These are phyloP conservation scores for Russula abietina DNA, from an alignment of 768 basidiomycete species.

Conservation along the genomic window DNA sequence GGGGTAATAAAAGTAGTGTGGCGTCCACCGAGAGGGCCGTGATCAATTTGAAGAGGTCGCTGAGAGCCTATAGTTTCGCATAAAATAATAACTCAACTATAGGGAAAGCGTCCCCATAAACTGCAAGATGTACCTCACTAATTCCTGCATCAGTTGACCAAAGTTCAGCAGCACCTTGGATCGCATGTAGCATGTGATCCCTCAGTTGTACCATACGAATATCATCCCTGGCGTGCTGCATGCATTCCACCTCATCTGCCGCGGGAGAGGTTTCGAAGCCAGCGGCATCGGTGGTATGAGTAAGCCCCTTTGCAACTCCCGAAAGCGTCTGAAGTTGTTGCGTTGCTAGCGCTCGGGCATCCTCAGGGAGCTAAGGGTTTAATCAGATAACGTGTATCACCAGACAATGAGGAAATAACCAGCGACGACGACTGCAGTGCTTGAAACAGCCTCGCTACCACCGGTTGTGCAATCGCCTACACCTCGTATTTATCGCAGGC, in stretches of 20 bases:
- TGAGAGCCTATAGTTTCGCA: slow-evolving; percentile 51
- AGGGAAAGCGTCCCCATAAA: not conserved
- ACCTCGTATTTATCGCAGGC: not conserved
- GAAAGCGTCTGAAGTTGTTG: slow-evolving; percentile 75
- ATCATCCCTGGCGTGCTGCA: slow-evolving; percentile 60
- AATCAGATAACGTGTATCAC: not conserved
- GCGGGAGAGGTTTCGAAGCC: slow-evolving; percentile 55
- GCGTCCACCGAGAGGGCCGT: slow-evolving; percentile 72
- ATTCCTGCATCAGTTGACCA: slow-evolving; percentile 79
- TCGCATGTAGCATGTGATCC: slow-evolving; percentile 54
- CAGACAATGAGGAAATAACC: slow-evolving; percentile 35
- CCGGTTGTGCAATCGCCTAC: slow-evolving; percentile 70
- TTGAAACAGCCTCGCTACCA: slow-evolving; percentile 62
- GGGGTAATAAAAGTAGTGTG: slow-evolving; percentile 74
- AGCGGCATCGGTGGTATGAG: slow-evolving; percentile 63
- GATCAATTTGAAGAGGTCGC: slow-evolving; percentile 80
- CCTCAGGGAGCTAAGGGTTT: slow-evolving; percentile 55
- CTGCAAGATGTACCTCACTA: slow-evolving; percentile 53
- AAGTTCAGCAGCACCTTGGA: slow-evolving; percentile 56
- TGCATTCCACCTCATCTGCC: slow-evolving; percentile 45
- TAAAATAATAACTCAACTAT: not conserved
- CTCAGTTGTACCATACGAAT: slow-evolving; percentile 56
- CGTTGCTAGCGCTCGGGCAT: slow-evolving; percentile 58
- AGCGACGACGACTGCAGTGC: slow-evolving; percentile 49
- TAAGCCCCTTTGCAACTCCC: slow-evolving; percentile 83